Percentiles rank a stretch among this genome's conserved stretches.
Conservation (phyloP, 768 basidiomycete genomes). For the Galerina sulciceps region DNA sequence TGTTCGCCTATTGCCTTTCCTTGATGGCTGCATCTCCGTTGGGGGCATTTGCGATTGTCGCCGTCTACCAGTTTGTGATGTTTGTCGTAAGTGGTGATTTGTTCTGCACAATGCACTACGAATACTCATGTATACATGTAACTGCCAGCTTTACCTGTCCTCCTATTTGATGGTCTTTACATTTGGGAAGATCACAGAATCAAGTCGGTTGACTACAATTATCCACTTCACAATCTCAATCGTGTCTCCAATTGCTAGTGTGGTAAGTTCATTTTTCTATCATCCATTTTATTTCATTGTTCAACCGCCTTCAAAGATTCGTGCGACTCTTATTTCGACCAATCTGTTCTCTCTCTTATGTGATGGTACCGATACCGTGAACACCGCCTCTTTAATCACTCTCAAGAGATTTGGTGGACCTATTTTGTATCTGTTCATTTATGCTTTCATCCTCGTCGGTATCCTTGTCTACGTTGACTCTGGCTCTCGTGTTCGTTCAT, state of each 20-base stretch:
- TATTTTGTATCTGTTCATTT: slow-evolving; percentile 71
- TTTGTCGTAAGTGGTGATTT: slow-evolving; percentile 55
- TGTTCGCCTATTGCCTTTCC: slow-evolving; percentile 73
- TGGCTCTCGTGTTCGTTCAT: slow-evolving; percentile 54
- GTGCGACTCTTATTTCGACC: slow-evolving; percentile 73
- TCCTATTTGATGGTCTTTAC: slow-evolving; percentile 76
- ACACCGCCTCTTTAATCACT: slow-evolving; percentile 48
- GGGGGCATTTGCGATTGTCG: slow-evolving; percentile 73
- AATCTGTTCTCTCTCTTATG: slow-evolving; percentile 80
- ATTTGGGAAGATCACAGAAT: slow-evolving; percentile 65
- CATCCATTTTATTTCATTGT: neutral
- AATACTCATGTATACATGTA: neutral
- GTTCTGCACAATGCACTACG: neutral
- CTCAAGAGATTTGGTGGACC: slow-evolving; percentile 75
- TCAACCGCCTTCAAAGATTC: slow-evolving; percentile 42
- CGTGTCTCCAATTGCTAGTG: slow-evolving; percentile 69
- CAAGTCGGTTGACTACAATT: slow-evolving; percentile 57
- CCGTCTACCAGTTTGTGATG: slow-evolving; percentile 75
- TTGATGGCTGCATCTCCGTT: slow-evolving; percentile 66
- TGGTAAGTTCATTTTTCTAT: slow-evolving; percentile 47
- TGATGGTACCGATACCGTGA: slow-evolving; percentile 52
- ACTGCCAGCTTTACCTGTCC: slow-evolving; percentile 59
- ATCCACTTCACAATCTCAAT: slow-evolving; percentile 75
- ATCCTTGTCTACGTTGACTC: slow-evolving; percentile 77
- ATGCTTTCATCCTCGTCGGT: slow-evolving; percentile 58